Conservation (phyloP, 495 filamentous ascomycete genomes). For the Aspergillus baeticus region DNA sequence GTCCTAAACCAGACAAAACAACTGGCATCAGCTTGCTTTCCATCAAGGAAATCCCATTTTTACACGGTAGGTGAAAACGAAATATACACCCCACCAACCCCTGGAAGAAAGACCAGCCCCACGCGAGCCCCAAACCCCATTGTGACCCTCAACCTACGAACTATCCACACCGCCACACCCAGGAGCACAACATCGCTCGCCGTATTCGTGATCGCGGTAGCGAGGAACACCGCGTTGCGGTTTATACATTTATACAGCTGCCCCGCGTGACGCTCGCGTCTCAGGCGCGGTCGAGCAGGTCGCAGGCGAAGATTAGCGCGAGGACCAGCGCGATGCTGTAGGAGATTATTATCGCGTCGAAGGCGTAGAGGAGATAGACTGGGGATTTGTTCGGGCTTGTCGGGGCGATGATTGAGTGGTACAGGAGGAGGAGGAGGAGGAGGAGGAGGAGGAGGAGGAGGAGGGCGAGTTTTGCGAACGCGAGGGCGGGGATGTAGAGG, state of each 20-base stretch:
- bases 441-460: conserved; percentile 30
- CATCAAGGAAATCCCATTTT: too few species aligned
- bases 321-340: conserved; percentile 31
- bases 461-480: conserved; percentile 29
- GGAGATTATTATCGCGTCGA: conserved; percentile 19
- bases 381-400: not conserved
- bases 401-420: conserved; percentile 7
- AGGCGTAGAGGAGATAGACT: conserved; percentile 13
- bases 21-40: conserved; percentile 14
- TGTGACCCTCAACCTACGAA: conserved; percentile 20
- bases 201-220: conserved; percentile 41
- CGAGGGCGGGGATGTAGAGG: conserved; percentile 30
- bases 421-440: conserved; percentile 27
- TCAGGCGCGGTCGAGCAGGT: conserved; percentile 36
- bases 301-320: conserved; percentile 39
- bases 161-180: conserved; percentile 32
- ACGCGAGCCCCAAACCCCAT: conserved; percentile 24
- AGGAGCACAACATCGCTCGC: conserved; percentile 37
- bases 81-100: conserved; percentile 28
- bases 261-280: conserved; percentile 24
- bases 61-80: conserved; percentile 6
- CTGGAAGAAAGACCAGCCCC: conserved; percentile 22
- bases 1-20: conserved; percentile 19
- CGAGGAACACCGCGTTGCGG: conserved; percentile 29
- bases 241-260: conserved; percentile 37